Base-by-base conservation (phyloP, 2,329 filamentous ascomycete genomes). In the Teratosphaeria destructans region DNA sequence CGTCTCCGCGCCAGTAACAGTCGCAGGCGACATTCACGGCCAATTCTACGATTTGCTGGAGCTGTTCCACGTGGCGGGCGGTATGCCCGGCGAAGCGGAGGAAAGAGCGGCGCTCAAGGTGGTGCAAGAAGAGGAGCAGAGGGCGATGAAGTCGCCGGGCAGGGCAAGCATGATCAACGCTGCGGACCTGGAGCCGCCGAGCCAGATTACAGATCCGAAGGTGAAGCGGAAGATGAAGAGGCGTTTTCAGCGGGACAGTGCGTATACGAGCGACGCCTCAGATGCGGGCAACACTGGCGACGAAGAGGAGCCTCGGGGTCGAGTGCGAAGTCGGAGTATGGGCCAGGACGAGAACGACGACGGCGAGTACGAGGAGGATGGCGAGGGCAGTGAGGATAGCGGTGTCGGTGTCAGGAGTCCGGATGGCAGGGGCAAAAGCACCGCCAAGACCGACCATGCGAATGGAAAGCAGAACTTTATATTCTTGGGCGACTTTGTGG, bases 41-140 rank as follows among this genome's bases (percentile, higher is more conserved):
- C 94, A 99, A 77, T 97, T 97, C 75, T 97, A 99, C 77, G 94
- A 99, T 74, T 81, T 99, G 10, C 85, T 97, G 62, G 94, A 99
- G 79, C 85, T 99, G 56, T 99, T 99, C 77, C 88, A 92, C 58
- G 93, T 99, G 49, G 91, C 93, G 54, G 94, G 94, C 62, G 94
- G 94, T 65, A 96, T 97, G 89, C 94, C 94, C 11, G 90, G 90
- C 68, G 89, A 95, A 53, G 67, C 64, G 35, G 70, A 72, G 58
- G 67, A 70, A 60, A 61, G 62, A 43, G 68, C 67, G 62, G 32
- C 32, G 6, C 35, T 29, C 6, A 56, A 47, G 37, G 55, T 34
- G 32, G 34, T 32, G 11, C 27, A 54, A 32, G 27, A 37, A 8
- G 19, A 32, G 14, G 59, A 54, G 57, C 57, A 56, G 27, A 55